A percentile compares a stretch with the other conserved stretches of the same genome.
Evolutionary conservation across 2,329 filamentous ascomycete species (phyloP).

Genomic region (Talaromyces amestolkiae): DNA sequence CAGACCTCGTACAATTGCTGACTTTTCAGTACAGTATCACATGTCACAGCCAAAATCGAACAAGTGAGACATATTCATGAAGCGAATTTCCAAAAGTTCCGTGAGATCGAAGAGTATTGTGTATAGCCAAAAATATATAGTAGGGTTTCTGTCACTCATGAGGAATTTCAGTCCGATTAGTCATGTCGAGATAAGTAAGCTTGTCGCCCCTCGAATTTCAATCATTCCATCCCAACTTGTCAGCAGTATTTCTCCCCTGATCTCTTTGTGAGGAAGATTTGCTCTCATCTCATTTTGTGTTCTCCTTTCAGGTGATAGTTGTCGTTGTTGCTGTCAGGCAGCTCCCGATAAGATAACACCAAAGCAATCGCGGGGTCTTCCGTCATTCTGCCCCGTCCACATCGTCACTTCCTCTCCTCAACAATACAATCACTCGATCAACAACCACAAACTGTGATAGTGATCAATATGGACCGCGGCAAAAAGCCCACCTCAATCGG

Average conservation of each 20-base stretch:
- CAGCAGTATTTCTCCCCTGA: background rate
- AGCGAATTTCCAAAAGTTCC: background rate
- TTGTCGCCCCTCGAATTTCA: background rate
- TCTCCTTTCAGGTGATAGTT: background rate
- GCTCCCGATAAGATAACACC: conserved; percentile 2
- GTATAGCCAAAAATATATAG: background rate
- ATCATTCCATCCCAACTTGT: background rate
- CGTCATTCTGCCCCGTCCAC: background rate
- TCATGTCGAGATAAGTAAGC: background rate
- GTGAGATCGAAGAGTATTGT: background rate
- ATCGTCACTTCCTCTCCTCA: background rate
- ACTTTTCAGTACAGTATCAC: background rate
- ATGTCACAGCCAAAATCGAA: background rate
- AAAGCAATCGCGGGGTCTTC: conserved; percentile 4
- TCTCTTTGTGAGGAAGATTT: background rate
- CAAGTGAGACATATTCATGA: background rate
- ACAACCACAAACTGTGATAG: background rate
- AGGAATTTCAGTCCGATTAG: background rate
- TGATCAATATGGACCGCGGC: conserved; percentile 67
- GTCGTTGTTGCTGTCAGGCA: background rate
- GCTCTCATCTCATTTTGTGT: background rate
- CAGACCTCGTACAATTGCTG: background rate
- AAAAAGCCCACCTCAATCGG: conserved; percentile 79
- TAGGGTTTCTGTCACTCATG: background rate
- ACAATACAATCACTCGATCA: background rate